Evolutionary conservation across 352 stramenopile genomes (phyloP).

Genomic region (Globisporangium ultimum): DNA sequence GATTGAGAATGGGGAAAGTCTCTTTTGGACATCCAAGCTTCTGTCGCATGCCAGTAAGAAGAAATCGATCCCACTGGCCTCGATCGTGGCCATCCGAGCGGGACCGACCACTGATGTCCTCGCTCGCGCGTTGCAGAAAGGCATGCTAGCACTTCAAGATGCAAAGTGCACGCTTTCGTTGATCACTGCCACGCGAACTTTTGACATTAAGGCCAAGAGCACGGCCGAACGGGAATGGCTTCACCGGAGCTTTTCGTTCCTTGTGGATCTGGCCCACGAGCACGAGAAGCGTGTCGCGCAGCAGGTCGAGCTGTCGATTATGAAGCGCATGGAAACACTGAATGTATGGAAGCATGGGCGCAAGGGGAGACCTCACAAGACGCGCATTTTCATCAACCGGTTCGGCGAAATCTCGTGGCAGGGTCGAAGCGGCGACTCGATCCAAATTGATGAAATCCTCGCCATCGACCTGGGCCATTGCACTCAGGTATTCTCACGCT

Average conservation of each 20-base stretch:
- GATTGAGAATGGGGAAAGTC: constrained; percentile 73
- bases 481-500: constrained; percentile 68
- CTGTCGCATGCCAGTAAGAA: constrained; percentile 56
- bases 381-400: constrained; percentile 73
- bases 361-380: constrained; percentile 78
- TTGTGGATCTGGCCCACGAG: constrained; percentile 67
- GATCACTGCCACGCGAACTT: constrained; percentile 63
- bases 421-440: constrained; percentile 66
- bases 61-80: constrained; percentile 58
- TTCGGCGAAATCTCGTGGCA: constrained; percentile 85
- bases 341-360: constrained; percentile 77
- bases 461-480: constrained; percentile 47
- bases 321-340: constrained; percentile 78
- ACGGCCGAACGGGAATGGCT: constrained; percentile 76
- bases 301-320: constrained; percentile 82
- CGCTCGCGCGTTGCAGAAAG: constrained; percentile 63
- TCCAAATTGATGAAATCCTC: constrained; percentile 73
- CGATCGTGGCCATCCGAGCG: constrained; percentile 48
- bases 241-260: constrained; percentile 63
- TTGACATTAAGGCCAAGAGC: constrained; percentile 73
- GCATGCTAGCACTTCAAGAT: constrained; percentile 49
- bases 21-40: constrained; percentile 81
- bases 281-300: constrained; percentile 70
- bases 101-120: constrained; percentile 67
- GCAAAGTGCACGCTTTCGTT: constrained; percentile 76